Conservation (phyloP, 2,329 filamentous ascomycete genomes). For the Talaromyces sp. region DNA sequence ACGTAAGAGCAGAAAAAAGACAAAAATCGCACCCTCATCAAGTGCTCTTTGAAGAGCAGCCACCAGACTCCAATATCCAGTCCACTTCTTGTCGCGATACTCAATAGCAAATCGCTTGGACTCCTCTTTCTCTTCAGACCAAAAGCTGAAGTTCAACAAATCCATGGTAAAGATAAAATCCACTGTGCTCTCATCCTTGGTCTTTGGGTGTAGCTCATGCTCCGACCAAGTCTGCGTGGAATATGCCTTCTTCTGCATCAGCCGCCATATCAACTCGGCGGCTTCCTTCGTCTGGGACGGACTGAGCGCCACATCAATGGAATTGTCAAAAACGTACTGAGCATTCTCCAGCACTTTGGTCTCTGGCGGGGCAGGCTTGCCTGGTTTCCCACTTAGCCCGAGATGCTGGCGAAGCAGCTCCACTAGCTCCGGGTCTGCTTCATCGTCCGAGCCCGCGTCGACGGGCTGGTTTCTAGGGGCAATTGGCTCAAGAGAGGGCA, state of each 20-base stretch:
- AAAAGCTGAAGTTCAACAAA: slow-evolving; percentile 94
- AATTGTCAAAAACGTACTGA: slow-evolving; percentile 86
- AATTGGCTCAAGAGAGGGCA: slow-evolving; percentile 24
- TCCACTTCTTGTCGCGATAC: slow-evolving; percentile 81
- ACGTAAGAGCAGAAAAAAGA: background rate
- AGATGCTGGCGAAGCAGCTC: slow-evolving; percentile 82
- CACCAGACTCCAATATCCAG: slow-evolving; percentile 93
- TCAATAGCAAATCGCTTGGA: slow-evolving; percentile 76
- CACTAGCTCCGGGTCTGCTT: slow-evolving; percentile 84
- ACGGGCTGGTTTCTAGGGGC: slow-evolving; percentile 15
- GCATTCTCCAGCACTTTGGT: slow-evolving; percentile 82
- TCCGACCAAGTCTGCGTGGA: slow-evolving; percentile 83
- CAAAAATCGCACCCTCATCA: slow-evolving; percentile 67
- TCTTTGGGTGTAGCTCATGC: slow-evolving; percentile 86
- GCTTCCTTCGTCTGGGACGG: slow-evolving; percentile 81
- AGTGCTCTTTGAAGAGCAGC: slow-evolving; percentile 83
- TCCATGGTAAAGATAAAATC: slow-evolving; percentile 98
- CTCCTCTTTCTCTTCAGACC: slow-evolving; percentile 72
- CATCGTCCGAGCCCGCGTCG: slow-evolving; percentile 79
- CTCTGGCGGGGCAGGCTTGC: slow-evolving; percentile 64
- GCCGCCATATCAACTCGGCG: slow-evolving; percentile 73
- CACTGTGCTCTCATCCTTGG: slow-evolving; percentile 76
- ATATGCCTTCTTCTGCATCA: slow-evolving; percentile 84
- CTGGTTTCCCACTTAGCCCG: slow-evolving; percentile 59
- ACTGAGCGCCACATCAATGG: slow-evolving; percentile 88